Evolutionary conservation across 2,329 filamentous ascomycete genomes (phyloP).

Genomic region (Proliferodiscus dingleyae): DNA sequence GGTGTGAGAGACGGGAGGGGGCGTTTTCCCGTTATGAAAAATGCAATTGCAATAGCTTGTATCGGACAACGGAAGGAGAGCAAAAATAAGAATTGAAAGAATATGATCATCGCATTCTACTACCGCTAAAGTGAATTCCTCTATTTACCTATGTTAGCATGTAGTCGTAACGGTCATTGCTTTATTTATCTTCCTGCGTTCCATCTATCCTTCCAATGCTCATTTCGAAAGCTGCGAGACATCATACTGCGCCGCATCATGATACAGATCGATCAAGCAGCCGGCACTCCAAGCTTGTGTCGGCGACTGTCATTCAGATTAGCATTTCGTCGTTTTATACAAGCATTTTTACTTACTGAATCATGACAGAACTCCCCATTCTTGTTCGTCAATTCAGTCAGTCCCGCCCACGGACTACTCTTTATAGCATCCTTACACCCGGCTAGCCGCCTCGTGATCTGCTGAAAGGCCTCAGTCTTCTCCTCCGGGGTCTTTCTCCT

Average conservation of each 20-base stretch:
- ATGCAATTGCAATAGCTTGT: no score
- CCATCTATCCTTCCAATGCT: neutral
- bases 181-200: no score
- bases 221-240: constrained; percentile 15
- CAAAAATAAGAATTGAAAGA: no score
- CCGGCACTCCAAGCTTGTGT: constrained; percentile 96
- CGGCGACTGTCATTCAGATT: constrained; percentile 58
- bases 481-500: constrained; percentile 62
- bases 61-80: no score
- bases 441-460: constrained; percentile 76
- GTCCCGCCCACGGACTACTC: constrained; percentile 78
- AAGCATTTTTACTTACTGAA: constrained; percentile 60
- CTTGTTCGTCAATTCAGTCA: constrained; percentile 92
- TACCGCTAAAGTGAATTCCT: no score
- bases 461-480: constrained; percentile 85
- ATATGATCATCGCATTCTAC: no score
- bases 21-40: no score
- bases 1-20: no score
- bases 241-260: constrained; percentile 63
- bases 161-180: no score
- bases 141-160: no score
- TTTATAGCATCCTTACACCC: constrained; percentile 83
- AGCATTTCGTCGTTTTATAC: constrained; percentile 15
- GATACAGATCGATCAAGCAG: constrained; percentile 92
- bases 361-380: constrained; percentile 77